Evolutionary conservation across 495 filamentous ascomycete genomes (phyloP), one percentile per base, ranked within the genome.

Genomic region (Durotheca rogersii): DNA sequence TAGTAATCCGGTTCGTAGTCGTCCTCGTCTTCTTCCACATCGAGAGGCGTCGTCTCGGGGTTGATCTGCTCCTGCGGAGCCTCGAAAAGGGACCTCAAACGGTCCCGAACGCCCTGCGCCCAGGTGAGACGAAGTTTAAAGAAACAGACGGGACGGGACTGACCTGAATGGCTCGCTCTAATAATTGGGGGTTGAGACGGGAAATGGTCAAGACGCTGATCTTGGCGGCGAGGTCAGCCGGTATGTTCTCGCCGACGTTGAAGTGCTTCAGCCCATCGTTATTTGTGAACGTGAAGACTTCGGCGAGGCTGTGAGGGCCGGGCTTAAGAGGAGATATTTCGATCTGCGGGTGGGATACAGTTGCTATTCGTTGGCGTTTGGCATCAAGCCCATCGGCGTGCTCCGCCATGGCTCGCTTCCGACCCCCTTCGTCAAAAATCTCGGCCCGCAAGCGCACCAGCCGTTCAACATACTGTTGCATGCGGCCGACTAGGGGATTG

Each of bases 1-100:
- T 85, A 78, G 58, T 87, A 91, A 67, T 93, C 85, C 0, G 89
- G 89, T 52, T 94, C 89, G 58, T 95, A 94, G 47, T 90, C 85
- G 41, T 91, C 90, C 10, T 95, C 90, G 12, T 95, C 90, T 5
- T 92, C 88, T n/a, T 83, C 84, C 0, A 80, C 72, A 15, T 71
- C 78, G 6, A 78, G 61, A 1, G 74, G 73, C 6, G 72, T 65
- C 1, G 70, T 76, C 10, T 75, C 72, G 1, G 77, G 64, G 46
- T 78, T 75, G 6, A 78, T 44, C 1, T 65, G 69, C 6, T 75
- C 59, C 38, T 72, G 69, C 32, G 71, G 63, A 10, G 55, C 60
- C 16, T 45, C 60, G n/a, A 63, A 64, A 49, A 66, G 71, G 57
- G 65, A 54, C 3, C 47, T 36, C 4, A 68, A 69, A 54, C 65